Conservation (phyloP, 2,329 filamentous ascomycete species). For the Harringtonia lauricola region DNA sequence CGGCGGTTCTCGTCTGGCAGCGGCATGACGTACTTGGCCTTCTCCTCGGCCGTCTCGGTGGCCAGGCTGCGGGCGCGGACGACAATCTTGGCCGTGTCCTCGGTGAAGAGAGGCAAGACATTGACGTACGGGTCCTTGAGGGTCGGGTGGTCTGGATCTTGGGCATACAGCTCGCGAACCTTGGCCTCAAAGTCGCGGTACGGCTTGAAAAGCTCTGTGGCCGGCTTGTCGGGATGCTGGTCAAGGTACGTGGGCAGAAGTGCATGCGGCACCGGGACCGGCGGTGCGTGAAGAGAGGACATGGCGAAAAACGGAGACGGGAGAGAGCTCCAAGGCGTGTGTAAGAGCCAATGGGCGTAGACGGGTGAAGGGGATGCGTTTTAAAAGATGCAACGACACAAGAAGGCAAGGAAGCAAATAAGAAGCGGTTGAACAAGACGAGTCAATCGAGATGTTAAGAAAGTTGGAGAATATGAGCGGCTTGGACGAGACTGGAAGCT, state of each 20-base stretch:
- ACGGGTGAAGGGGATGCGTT: too few relatives aligned
- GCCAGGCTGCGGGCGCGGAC: conserved; percentile 50
- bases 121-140: conserved; percentile 49
- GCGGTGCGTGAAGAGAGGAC: conserved; percentile 27
- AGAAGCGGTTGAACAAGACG: too few relatives aligned
- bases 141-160: conserved; percentile 48
- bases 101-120: conserved; percentile 53
- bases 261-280: conserved; percentile 33
- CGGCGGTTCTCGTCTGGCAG: conserved; percentile 52
- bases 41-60: conserved; percentile 47
- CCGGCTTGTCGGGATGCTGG: conserved; percentile 37
- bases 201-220: conserved; percentile 50
- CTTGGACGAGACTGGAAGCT: too few relatives aligned
- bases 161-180: conserved; percentile 57
- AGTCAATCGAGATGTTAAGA: too few relatives aligned
- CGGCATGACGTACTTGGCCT: conserved; percentile 58
- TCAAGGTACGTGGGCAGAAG: conserved; percentile 42
- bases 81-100: conserved; percentile 43
- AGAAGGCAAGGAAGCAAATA: too few relatives aligned
- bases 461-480: too few relatives aligned
- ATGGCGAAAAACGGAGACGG: too few relatives aligned
- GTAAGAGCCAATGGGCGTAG: too few relatives aligned
- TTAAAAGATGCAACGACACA: too few relatives aligned
- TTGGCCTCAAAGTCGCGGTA: conserved; percentile 58
- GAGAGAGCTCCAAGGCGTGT: too few relatives aligned